phyloP scores from a whole-genome alignment of 2,329 filamentous ascomycete genomes.

The Pestalotiopsis sp. region DNA sequence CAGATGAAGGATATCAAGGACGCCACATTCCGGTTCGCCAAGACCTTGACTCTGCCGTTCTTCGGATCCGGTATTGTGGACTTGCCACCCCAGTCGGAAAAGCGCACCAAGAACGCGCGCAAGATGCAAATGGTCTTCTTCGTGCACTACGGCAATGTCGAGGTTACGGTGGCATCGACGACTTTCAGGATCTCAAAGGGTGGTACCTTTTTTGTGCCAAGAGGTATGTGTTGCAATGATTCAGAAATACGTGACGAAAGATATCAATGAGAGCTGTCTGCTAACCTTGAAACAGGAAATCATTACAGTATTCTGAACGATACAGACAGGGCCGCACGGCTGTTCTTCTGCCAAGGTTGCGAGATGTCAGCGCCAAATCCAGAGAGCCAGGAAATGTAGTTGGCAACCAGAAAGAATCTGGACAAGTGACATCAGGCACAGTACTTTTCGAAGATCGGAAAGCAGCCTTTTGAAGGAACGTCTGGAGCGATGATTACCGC shows the following conservation, averaged over 20 bases:
- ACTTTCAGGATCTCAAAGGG: constrained; percentile 84
- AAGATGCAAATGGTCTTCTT: constrained; percentile 99
- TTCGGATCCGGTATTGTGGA: constrained; percentile 92
- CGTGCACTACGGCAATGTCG: constrained; percentile 80
- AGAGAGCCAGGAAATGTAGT: constrained; percentile 22
- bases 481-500: no score
- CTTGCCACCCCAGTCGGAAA: constrained; percentile 79
- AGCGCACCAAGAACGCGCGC: constrained; percentile 87
- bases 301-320: constrained; percentile 91
- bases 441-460: background rate
- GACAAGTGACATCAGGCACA: background rate
- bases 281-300: constrained; percentile 65
- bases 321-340: constrained; percentile 68
- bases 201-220: constrained; percentile 91
- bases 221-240: constrained; percentile 66
- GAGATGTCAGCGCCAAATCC: constrained; percentile 45
- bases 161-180: constrained; percentile 75
- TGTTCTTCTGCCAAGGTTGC: constrained; percentile 94
- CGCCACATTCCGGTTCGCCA: constrained; percentile 84
- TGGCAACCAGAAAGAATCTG: background rate
- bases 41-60: constrained; percentile 82
- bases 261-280: background rate
- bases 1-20: constrained; percentile 61
- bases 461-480: background rate
- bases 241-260: background rate